phyloP scores from a whole-genome alignment of 2,329 filamentous ascomycete species.

The Shiraia sp. region DNA sequence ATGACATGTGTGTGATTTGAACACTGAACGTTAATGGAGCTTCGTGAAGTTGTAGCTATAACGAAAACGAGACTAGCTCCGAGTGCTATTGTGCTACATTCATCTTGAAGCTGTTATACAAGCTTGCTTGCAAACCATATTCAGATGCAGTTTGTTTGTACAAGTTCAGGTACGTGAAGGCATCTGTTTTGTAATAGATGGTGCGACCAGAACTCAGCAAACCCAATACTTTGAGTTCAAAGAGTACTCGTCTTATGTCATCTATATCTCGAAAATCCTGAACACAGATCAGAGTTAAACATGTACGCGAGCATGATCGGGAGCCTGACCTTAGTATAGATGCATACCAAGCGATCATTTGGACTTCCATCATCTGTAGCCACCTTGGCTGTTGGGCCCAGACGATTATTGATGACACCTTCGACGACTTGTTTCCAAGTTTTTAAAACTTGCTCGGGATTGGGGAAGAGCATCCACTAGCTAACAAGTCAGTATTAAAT shows the following conservation, averaged over 20 bases:
- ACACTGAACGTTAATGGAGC: too few species aligned
- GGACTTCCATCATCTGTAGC: slow-evolving; percentile 56
- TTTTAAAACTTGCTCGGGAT: slow-evolving; percentile 58
- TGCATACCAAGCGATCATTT: slow-evolving; percentile 59
- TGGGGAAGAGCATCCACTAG: slow-evolving; percentile 76
- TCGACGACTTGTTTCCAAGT: slow-evolving; percentile 69
- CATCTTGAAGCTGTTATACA: slow-evolving; percentile 49
- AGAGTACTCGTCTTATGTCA: slow-evolving; percentile 71
- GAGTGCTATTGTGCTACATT: slow-evolving; percentile 18
- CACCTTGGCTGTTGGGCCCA: slow-evolving; percentile 76
- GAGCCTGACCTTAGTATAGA: background rate
- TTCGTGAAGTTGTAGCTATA: slow-evolving; percentile 21
- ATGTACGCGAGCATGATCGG: background rate
- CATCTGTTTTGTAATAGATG: slow-evolving; percentile 80
- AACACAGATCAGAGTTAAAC: slow-evolving; percentile 69
- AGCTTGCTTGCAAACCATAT: slow-evolving; percentile 49
- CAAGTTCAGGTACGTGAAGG: slow-evolving; percentile 53
- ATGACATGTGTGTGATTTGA: too few species aligned
- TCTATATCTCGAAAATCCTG: slow-evolving; percentile 69
- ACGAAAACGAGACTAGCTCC: slow-evolving; percentile 6
- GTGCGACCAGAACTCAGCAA: slow-evolving; percentile 55
- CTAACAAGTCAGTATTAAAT: slow-evolving; percentile 7
- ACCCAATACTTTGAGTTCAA: slow-evolving; percentile 63
- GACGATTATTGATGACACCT: slow-evolving; percentile 68
- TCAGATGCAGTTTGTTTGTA: slow-evolving; percentile 39